Conservation (phyloP, 352 stramenopile genomes). For the Globisporangium cederbergense region DNA sequence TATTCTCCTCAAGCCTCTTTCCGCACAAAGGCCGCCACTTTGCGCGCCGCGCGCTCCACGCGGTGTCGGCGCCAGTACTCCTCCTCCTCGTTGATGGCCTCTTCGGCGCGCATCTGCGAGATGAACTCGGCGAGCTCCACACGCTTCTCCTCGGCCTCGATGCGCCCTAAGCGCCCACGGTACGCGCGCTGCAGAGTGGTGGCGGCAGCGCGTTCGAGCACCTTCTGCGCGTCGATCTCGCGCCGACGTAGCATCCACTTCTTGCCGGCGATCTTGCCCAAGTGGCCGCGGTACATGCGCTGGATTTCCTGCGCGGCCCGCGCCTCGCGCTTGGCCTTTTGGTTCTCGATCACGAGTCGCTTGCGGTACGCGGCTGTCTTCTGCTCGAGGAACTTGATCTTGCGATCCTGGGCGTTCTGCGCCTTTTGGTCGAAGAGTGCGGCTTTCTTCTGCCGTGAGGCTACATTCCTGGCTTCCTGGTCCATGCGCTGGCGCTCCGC, state of each 20-base stretch:
- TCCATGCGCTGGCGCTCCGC: conserved; percentile 52
- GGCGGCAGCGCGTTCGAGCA: conserved; percentile 72
- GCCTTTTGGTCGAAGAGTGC: conserved; percentile 53
- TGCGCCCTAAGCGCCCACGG: conserved; percentile 78
- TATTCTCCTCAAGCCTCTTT: conserved; percentile 36
- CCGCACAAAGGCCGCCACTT: conserved; percentile 57
- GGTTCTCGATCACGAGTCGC: conserved; percentile 59
- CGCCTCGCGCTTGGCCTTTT: conserved; percentile 55
- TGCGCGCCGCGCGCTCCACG: conserved; percentile 46
- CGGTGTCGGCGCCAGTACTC: conserved; percentile 65
- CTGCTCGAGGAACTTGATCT: conserved; percentile 67
- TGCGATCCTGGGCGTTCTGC: conserved; percentile 51
- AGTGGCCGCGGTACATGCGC: conserved; percentile 60
- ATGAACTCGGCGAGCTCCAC: conserved; percentile 94
- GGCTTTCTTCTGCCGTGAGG: conserved; percentile 32
- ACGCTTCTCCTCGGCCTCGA: conserved; percentile 75
- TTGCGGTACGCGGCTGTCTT: conserved; percentile 54
- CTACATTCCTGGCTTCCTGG: conserved; percentile 41
- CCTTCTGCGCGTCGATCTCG: conserved; percentile 81
- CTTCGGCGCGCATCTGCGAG: conserved; percentile 85
- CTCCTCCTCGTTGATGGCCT: conserved; percentile 88
- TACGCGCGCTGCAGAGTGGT: conserved; percentile 86
- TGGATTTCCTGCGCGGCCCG: conserved; percentile 62
- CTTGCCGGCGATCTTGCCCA: conserved; percentile 79
- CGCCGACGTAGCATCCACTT: conserved; percentile 83